Conservation (phyloP, 2,329 filamentous ascomycete species). For the Geosmithia morbida region DNA sequence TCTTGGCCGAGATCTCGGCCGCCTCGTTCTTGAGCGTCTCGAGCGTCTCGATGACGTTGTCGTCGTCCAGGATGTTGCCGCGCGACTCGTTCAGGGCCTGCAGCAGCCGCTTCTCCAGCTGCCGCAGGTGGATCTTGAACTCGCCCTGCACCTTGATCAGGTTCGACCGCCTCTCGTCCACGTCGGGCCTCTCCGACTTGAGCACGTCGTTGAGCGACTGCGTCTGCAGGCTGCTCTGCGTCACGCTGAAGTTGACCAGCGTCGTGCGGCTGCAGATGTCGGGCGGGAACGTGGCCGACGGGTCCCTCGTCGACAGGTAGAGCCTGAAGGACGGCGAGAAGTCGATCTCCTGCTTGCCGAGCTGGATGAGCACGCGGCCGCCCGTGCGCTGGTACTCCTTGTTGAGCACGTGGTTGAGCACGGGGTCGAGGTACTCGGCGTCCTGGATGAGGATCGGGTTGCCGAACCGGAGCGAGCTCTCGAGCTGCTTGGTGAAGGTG, state of each 20-base stretch:
- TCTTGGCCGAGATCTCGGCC: constrained; percentile 90
- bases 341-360: constrained; percentile 97
- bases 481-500: constrained; percentile 93
- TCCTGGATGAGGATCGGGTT: constrained; percentile 98
- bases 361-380: constrained; percentile 92
- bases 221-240: constrained; percentile 94
- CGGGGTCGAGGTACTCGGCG: constrained; percentile 90
- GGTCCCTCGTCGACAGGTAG: constrained; percentile 89
- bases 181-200: constrained; percentile 92
- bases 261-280: constrained; percentile 97
- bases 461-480: constrained; percentile 92
- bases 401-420: constrained; percentile 96
- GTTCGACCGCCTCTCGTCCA: constrained; percentile 91
- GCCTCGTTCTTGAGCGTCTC: constrained; percentile 98
- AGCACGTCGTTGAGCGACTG: constrained; percentile 95
- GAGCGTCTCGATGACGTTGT: constrained; percentile 93
- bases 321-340: constrained; percentile 95
- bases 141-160: constrained; percentile 98
- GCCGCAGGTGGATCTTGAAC: constrained; percentile 94
- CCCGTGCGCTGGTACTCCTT: constrained; percentile 99
- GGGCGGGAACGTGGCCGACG: constrained; percentile 86
- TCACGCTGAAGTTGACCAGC: constrained; percentile 98
- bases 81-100: constrained; percentile 95
- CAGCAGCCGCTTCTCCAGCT: constrained; percentile 84
- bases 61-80: constrained; percentile 95